phyloP scores from a whole-genome alignment of 176 grass and related monocot species.

The Secale cereale region DNA sequence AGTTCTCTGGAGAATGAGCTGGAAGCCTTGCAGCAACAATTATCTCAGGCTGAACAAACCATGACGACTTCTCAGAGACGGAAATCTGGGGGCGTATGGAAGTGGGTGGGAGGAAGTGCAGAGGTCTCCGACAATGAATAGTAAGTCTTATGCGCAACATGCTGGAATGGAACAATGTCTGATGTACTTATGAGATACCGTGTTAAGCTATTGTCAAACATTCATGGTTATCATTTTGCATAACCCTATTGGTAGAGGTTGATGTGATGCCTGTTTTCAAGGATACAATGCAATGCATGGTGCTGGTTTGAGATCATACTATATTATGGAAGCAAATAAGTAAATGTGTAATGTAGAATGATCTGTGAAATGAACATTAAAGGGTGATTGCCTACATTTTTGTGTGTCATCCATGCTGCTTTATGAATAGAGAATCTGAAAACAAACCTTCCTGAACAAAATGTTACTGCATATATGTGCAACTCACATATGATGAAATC shows the following conservation, averaged over 20 bases:
- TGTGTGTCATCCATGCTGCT: neutral
- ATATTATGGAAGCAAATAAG: neutral
- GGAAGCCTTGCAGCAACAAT: conserved; percentile 57
- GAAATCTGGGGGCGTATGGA: conserved; percentile 80
- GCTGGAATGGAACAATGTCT: conserved; percentile 2
- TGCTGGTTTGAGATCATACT: neutral
- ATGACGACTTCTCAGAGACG: conserved; percentile 46
- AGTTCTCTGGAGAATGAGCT: conserved; percentile 71
- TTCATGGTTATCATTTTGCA: neutral
- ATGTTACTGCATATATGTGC: neutral
- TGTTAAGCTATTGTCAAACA: neutral
- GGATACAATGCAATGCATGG: neutral
- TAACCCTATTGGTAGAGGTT: neutral
- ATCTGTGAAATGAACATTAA: neutral
- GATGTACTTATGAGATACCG: neutral
- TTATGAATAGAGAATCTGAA: neutral
- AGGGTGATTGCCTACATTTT: neutral
- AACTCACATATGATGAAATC: neutral
- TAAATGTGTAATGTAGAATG: neutral
- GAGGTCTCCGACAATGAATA: conserved; percentile 56
- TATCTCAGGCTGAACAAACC: conserved; percentile 73
- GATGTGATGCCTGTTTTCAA: neutral
- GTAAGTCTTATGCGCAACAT: conserved; percentile 38
- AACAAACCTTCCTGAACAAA: neutral
- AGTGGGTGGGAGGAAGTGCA: conserved; percentile 74